Base-by-base conservation (phyloP, 1,139 yeast species). In the Kazachstania sp. region DNA sequence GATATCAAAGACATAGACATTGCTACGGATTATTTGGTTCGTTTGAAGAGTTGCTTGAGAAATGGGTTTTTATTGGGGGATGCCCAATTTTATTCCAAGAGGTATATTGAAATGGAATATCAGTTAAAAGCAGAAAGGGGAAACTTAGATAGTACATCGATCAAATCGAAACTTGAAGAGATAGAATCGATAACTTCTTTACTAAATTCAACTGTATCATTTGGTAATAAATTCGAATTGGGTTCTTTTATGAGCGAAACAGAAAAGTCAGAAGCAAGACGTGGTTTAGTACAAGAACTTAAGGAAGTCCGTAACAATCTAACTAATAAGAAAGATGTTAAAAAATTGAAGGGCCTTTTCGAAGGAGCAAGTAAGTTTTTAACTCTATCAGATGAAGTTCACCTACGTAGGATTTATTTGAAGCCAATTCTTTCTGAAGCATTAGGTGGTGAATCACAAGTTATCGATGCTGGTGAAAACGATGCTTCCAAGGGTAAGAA, bases 21-120 rank as follows among this genome's bases (percentile, higher is more conserved):
- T n/a, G 78, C 77, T 2, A 67, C 77, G 9, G 59, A 67, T 37
- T 77, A 92, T 60, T 67, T 85, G 45, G 64, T 75, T 16, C 68
- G 72, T 35, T 69, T 84, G 44, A 73, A 72, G 54, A 72, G 73
- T 42, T 74, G 69, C 49, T 49, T 78, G 45, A 71, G 71, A 55
- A 77, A 75, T 49, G 81, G 78, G 20, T 74, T 78, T 47, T 47
- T 68, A 1, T 54, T 71, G n/a, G 72, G 70, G 41, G 86, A 83
- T 45, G 81, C 90, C 11, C 71, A 71, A 50, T 69, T 69, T 43
- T 84, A 82, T 53, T 74, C 83, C 2, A 73, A 79, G 18, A 76
- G 66, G 65, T 74, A 73, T 56, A 63, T 72, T 49, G 57, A 73
- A n/a, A 76, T 77, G 54, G 77, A 75, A 43, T 58, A 74, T 43